phyloP scores from a whole-genome alignment of 768 basidiomycete genomes.

The Clitopilus hobsonii region DNA sequence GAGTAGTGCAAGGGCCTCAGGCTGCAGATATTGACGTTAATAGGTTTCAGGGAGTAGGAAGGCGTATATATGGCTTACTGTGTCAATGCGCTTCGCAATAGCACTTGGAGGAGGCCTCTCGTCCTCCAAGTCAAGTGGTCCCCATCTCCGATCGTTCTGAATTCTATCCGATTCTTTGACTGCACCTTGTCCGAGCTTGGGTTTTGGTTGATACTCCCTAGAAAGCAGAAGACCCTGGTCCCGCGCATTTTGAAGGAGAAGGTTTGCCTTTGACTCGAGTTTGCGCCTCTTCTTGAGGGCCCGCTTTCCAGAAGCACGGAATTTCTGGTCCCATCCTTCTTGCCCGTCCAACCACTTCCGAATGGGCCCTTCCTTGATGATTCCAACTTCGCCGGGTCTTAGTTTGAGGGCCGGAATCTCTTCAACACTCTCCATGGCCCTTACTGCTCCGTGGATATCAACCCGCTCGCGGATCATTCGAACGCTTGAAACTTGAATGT shows the following conservation, averaged over 20 bases:
- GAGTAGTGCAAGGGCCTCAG: conserved; percentile 48
- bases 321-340: conserved; percentile 57
- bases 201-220: conserved; percentile 3
- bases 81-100: conserved; percentile 68
- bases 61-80: conserved; percentile 34
- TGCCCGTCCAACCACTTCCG: conserved; percentile 64
- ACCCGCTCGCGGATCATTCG: conserved; percentile 73
- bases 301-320: conserved; percentile 31
- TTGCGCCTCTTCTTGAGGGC: conserved; percentile 39
- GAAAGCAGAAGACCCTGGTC: conserved; percentile 37
- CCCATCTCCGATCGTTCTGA: conserved; percentile 40
- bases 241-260: conserved; percentile 38
- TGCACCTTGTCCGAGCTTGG: background rate
- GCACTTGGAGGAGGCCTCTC: conserved; percentile 71
- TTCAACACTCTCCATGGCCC: conserved; percentile 58
- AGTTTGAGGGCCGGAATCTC: conserved; percentile 52
- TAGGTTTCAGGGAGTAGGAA: background rate
- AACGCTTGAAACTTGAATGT: conserved; percentile 23
- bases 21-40: conserved; percentile 23
- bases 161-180: background rate
- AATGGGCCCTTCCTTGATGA: conserved; percentile 71
- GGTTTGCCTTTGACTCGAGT: conserved; percentile 39
- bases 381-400: conserved; percentile 52
- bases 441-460: conserved; percentile 49
- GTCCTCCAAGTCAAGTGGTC: conserved; percentile 54